phyloP scores from a whole-genome alignment of 2,329 filamentous ascomycete species.

The Coniosporium tulheliwenetii region DNA sequence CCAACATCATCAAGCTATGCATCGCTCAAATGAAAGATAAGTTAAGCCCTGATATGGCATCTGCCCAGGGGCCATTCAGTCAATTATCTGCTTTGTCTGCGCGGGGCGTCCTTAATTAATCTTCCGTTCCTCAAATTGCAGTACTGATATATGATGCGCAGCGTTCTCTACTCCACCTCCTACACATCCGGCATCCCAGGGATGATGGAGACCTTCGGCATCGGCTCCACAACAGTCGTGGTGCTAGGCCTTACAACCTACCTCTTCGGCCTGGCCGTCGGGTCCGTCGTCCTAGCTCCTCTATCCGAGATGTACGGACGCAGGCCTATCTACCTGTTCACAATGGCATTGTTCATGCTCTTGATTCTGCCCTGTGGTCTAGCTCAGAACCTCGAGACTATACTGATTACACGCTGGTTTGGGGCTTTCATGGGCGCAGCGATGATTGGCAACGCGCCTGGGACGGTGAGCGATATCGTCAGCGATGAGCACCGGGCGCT shows the following conservation, averaged over 20 bases:
- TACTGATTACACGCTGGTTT: conserved; percentile 62
- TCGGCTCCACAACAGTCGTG: conserved; percentile 41
- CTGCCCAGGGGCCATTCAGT: too few relatives aligned
- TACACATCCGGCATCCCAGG: conserved; percentile 61
- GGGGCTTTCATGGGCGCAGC: conserved; percentile 60
- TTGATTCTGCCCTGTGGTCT: conserved; percentile 59
- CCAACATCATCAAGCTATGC: too few relatives aligned
- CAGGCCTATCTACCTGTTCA: conserved; percentile 49
- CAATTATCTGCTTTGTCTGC: too few relatives aligned
- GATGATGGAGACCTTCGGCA: conserved; percentile 50
- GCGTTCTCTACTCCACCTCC: conserved; percentile 60
- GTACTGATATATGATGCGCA: conserved; percentile 7
- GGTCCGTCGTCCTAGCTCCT: conserved; percentile 59
- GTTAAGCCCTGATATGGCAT: too few relatives aligned
- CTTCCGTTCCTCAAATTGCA: conserved; percentile 26
- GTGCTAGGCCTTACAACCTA: conserved; percentile 69
- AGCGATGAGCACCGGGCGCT: conserved; percentile 63
- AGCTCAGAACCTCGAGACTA: conserved; percentile 48
- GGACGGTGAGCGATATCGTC: conserved; percentile 72
- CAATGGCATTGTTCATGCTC: conserved; percentile 47
- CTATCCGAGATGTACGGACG: conserved; percentile 57
- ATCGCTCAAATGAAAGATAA: too few relatives aligned
- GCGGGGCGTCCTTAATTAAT: too few relatives aligned
- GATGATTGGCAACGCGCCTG: conserved; percentile 71
- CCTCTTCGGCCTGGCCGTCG: conserved; percentile 56